Evolutionary conservation across 495 filamentous ascomycete species (phyloP).

Genomic region (Cetradonia linearis): DNA sequence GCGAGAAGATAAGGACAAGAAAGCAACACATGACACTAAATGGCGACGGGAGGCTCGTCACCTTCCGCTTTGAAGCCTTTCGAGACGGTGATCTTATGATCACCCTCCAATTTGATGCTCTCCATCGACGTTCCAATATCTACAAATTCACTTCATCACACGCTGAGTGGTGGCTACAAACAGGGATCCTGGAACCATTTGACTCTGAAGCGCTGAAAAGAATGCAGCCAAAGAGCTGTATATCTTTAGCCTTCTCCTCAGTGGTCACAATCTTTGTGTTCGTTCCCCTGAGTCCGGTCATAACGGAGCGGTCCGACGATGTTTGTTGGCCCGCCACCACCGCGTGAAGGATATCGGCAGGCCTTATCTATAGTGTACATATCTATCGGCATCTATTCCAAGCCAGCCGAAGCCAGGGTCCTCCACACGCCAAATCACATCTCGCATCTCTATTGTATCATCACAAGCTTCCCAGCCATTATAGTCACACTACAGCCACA

Average conservation of each 20-base stretch:
- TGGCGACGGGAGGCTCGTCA: background rate
- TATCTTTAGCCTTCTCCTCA: background rate
- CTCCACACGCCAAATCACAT: background rate
- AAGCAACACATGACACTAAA: background rate
- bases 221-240: background rate
- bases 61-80: background rate
- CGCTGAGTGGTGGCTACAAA: background rate
- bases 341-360: background rate
- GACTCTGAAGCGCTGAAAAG: background rate
- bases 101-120: background rate
- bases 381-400: background rate
- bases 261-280: background rate
- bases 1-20: background rate
- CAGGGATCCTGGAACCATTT: background rate
- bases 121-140: background rate
- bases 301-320: conserved; percentile 1
- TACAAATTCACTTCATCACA: background rate
- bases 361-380: background rate
- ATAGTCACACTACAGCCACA: conserved; percentile 10
- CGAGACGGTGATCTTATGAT: background rate
- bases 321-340: background rate
- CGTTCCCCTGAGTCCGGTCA: background rate
- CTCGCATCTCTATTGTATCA: background rate
- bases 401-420: background rate
- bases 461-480: background rate